These are phyloP conservation scores for Haematococcus sp. DNA, from an alignment of 139 green algal genomes.

Conservation along the genomic window DNA sequence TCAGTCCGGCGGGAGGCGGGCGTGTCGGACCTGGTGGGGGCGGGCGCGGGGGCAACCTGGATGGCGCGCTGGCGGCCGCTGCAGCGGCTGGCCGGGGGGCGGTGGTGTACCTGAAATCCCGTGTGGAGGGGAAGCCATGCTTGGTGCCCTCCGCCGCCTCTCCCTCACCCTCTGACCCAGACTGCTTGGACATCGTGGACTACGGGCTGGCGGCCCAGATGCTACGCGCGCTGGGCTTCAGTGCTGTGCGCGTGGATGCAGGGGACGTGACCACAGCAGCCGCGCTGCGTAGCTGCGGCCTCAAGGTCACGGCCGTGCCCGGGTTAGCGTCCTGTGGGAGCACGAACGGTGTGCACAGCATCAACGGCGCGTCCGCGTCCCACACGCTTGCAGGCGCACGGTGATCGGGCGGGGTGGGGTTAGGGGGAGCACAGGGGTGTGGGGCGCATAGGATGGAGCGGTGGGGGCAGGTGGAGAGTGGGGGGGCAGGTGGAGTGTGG, in stretches of 20 bases:
- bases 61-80: constrained; percentile 43
- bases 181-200: constrained; percentile 26
- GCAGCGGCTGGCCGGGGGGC: constrained; percentile 43
- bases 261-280: not conserved
- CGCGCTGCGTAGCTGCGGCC: constrained; percentile 22
- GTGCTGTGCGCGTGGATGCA: constrained; percentile 12
- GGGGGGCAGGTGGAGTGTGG: no score
- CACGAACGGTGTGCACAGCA: no score
- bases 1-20: constrained; percentile 41
- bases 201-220: constrained; percentile 54
- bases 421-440: no score
- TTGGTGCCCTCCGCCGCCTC: constrained; percentile 20
- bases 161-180: constrained; percentile 30
- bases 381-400: no score
- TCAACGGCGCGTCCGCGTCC: no score
- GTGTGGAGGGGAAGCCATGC: constrained; percentile 29
- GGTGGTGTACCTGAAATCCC: constrained; percentile 58
- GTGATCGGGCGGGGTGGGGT: no score
- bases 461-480: no score
- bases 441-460: no score
- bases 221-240: constrained; percentile 37
- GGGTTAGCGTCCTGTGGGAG: no score
- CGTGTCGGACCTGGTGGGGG: constrained; percentile 46
- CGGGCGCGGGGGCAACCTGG: constrained; percentile 37
- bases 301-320: not conserved